phyloP scores from a whole-genome alignment of 2,329 filamentous ascomycete genomes.

The Colletotrichum melonis region DNA sequence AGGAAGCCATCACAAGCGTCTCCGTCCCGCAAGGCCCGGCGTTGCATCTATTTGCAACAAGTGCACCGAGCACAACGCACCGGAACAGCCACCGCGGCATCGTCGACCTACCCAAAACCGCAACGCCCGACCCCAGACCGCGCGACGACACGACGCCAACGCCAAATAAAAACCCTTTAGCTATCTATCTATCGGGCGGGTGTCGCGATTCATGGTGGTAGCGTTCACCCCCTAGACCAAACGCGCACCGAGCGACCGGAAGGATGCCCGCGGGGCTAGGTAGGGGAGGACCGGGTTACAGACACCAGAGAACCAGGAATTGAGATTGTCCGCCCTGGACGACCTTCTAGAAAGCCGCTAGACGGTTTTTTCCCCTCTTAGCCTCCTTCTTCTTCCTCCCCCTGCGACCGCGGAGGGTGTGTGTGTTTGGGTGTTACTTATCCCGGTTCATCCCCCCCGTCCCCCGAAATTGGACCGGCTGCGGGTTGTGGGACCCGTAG shows the following conservation, averaged over 20 bases:
- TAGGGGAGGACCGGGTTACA: not conserved
- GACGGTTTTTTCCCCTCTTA: not conserved
- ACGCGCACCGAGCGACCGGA: conserved; percentile 11
- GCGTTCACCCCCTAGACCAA: not conserved
- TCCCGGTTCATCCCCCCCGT: not conserved
- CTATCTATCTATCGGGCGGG: too few relatives aligned
- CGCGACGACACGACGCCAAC: not conserved
- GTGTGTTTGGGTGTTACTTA: not conserved
- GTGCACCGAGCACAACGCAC: not conserved
- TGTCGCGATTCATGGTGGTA: conserved; percentile 2
- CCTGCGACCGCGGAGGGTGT: not conserved
- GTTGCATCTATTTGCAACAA: conserved; percentile 9
- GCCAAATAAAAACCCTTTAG: not conserved
- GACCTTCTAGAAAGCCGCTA: conserved; percentile 30
- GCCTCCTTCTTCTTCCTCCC: not conserved
- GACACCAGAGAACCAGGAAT: not conserved
- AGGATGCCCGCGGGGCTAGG: not conserved
- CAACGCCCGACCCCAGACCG: not conserved
- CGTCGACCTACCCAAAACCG: not conserved
- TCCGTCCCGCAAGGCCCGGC: not conserved
- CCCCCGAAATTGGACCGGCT: conserved; percentile 22
- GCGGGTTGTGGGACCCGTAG: conserved; percentile 26
- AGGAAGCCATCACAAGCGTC: conserved; percentile 9
- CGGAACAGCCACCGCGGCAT: not conserved
- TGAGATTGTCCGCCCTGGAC: not conserved